These are phyloP conservation scores for Spathaspora sp. DNA, from an alignment of 805 yeast species.

Conservation along the genomic window DNA sequence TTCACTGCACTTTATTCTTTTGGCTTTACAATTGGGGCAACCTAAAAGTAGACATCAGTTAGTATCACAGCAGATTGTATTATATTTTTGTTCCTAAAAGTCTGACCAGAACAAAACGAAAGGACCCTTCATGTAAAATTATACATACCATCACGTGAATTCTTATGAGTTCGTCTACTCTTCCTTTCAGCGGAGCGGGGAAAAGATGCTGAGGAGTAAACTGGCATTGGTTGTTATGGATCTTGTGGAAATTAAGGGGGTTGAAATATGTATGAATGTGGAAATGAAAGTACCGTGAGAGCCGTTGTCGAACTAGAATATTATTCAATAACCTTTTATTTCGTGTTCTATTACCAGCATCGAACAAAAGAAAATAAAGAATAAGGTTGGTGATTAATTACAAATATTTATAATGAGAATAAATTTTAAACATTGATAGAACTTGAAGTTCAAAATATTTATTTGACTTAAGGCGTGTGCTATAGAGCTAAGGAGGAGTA, in stretches of 20 bases:
- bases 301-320: not conserved
- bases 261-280: not conserved
- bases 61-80: not conserved
- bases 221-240: not conserved
- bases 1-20: conserved; percentile 41
- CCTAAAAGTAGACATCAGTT: conserved; percentile 12
- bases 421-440: not conserved
- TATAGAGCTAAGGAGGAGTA: not conserved
- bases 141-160: conserved; percentile 32
- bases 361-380: not conserved
- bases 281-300: not conserved
- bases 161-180: conserved; percentile 36
- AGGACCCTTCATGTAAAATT: not conserved
- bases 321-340: not conserved
- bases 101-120: too few species aligned
- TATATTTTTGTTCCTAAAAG: too few species aligned
- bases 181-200: conserved; percentile 15
- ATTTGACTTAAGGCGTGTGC: not conserved
- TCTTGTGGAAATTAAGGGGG: not conserved
- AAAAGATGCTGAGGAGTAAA: not conserved
- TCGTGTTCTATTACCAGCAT: not conserved
- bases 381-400: not conserved
- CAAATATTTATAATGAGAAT: not conserved
- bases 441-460: not conserved
- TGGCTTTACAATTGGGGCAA: conserved; percentile 42